phyloP scores from a whole-genome alignment of 192 early-diverging fungal species.

The Entomortierella chlamydospora region DNA sequence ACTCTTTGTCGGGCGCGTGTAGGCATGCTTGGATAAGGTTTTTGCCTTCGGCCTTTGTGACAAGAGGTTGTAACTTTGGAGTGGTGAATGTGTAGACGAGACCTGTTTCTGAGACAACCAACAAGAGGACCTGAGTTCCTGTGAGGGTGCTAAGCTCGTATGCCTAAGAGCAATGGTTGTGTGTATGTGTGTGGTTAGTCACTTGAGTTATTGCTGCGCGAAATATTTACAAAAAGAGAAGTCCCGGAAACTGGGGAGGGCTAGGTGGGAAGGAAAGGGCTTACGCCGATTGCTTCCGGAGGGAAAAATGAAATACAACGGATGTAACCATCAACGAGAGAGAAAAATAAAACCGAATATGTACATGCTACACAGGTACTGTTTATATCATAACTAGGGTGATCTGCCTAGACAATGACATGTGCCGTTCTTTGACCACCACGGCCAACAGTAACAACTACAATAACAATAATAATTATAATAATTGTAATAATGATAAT shows the following conservation, averaged over 20 bases:
- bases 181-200: no score
- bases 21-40: constrained; percentile 93
- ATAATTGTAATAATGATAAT: not conserved
- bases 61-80: constrained; percentile 91
- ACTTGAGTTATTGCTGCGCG: not conserved
- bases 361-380: no score
- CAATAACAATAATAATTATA: not conserved
- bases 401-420: no score
- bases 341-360: no score
- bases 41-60: constrained; percentile 92
- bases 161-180: no score
- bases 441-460: no score
- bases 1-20: constrained; percentile 80
- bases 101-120: constrained; percentile 95
- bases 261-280: not conserved
- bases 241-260: constrained; percentile 5
- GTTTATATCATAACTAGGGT: no score
- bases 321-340: constrained; percentile 13
- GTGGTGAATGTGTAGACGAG: constrained; percentile 97
- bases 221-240: constrained; percentile 15
- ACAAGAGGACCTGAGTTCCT: constrained; percentile 91
- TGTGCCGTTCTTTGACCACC: no score
- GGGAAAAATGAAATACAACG: not conserved
- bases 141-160: constrained; percentile 94
- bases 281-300: constrained; percentile 11